phyloP scores from a whole-genome alignment of 2,329 filamentous ascomycete species.

The Sclerotinia subarctica region DNA sequence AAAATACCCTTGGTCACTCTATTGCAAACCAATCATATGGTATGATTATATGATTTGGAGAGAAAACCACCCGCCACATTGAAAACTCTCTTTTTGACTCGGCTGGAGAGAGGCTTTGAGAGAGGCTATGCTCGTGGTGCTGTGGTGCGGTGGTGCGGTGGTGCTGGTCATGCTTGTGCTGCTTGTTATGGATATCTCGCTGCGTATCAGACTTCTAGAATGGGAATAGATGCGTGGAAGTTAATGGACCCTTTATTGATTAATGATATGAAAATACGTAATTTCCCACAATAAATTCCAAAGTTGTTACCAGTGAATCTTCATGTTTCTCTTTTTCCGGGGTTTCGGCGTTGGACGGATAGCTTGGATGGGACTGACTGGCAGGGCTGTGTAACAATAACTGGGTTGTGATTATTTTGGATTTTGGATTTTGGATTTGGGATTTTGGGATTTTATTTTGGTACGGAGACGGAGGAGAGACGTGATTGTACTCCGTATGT shows the following conservation, averaged over 20 bases:
- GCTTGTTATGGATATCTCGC: no score
- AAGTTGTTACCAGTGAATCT: no score
- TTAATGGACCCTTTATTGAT: neutral
- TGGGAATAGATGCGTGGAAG: neutral
- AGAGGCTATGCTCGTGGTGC: neutral
- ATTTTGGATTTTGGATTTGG: neutral
- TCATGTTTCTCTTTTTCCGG: neutral
- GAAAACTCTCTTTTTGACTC: neutral
- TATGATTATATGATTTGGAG: neutral
- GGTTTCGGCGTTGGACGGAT: neutral
- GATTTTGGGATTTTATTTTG: neutral
- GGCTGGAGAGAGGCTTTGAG: neutral
- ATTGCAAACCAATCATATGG: neutral
- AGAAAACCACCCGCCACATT: neutral
- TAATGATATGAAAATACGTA: neutral
- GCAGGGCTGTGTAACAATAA: neutral
- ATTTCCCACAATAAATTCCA: neutral
- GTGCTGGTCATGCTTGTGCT: no score
- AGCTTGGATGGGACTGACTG: fast-evolving
- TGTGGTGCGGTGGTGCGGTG: no score
- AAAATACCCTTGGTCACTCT: neutral
- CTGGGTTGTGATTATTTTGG: neutral
- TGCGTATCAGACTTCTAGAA: neutral
- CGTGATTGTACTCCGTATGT: neutral
- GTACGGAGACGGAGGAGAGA: no score